Conservation (phyloP, 352 stramenopile species). For the Phytophthora meadii region DNA sequence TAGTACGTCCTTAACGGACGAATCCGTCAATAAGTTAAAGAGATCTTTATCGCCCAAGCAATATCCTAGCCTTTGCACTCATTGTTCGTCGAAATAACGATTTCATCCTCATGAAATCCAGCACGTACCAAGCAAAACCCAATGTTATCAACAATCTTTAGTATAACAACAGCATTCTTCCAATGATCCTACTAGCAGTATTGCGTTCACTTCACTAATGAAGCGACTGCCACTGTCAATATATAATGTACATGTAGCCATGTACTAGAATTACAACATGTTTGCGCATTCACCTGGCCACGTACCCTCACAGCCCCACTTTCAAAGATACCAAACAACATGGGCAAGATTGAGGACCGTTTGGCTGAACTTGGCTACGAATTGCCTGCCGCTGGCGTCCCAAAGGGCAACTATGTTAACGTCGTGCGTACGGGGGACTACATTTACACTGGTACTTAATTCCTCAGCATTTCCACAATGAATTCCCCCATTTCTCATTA, state of each 20-base stretch:
- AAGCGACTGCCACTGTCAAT: no score
- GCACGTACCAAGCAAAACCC: no score
- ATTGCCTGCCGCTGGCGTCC: constrained; percentile 74
- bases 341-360: constrained; percentile 67
- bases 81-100: not conserved
- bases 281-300: not conserved
- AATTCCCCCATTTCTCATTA: not conserved
- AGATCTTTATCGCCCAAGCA: not conserved
- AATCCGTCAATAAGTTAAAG: not conserved
- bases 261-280: not conserved
- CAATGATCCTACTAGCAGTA: no score
- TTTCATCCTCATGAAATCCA: no score
- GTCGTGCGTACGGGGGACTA: constrained; percentile 81
- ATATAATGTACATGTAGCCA: no score
- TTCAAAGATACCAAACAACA: constrained; percentile 19
- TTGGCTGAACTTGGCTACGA: constrained; percentile 72
- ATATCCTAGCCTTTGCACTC: not conserved
- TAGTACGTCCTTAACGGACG: not conserved
- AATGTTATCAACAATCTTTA: no score
- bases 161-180: no score
- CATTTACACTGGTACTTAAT: constrained; percentile 73
- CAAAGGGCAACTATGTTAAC: constrained; percentile 92
- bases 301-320: not conserved
- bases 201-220: no score
- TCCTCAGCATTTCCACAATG: no score